These are phyloP conservation scores for Saturnispora ahearnii DNA, from an alignment of 805 yeast species.

Conservation along the genomic window DNA sequence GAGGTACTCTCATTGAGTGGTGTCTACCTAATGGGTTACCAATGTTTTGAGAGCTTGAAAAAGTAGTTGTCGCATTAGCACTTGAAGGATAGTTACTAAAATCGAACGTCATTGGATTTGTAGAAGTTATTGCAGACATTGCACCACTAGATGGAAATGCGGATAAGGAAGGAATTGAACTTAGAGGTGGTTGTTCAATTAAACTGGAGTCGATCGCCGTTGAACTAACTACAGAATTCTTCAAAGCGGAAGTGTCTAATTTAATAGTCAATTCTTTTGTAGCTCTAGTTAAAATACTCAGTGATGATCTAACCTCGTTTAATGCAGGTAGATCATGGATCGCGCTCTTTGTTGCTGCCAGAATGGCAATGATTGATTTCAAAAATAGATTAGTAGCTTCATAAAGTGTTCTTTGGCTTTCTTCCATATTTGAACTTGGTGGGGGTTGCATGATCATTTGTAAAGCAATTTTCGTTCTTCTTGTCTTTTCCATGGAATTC, in stretches of 20 bases:
- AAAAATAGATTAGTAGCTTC: conserved; percentile 78
- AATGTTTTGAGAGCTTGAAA: conserved; percentile 7
- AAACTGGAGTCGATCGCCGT: conserved; percentile 11
- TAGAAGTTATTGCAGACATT: conserved; percentile 8
- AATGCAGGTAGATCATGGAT: conserved; percentile 75
- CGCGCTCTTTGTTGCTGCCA: conserved; percentile 74
- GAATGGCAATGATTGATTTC: conserved; percentile 72
- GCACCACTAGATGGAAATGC: conserved; percentile 20
- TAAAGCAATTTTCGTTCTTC: conserved; percentile 49
- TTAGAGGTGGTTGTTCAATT: conserved; percentile 28
- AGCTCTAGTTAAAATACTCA: conserved; percentile 75
- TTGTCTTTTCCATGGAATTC: conserved; percentile 74
- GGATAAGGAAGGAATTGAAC: conserved; percentile 30
- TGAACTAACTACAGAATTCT: conserved; percentile 21
- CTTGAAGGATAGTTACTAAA: conserved; percentile 3
- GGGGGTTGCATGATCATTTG: conserved; percentile 33
- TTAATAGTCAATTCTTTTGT: conserved; percentile 89
- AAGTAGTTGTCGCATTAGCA: conserved; percentile 4
- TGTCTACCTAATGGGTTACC: background rate
- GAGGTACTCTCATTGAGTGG: conserved; percentile 2
- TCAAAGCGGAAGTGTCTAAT: conserved; percentile 55
- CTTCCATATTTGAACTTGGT: conserved; percentile 18
- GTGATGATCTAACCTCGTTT: conserved; percentile 68
- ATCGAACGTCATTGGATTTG: background rate
- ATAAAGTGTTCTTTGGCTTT: conserved; percentile 62